These are phyloP conservation scores for Claviceps arundinis DNA, from an alignment of 2,329 filamentous ascomycete species.

Conservation along the genomic window DNA sequence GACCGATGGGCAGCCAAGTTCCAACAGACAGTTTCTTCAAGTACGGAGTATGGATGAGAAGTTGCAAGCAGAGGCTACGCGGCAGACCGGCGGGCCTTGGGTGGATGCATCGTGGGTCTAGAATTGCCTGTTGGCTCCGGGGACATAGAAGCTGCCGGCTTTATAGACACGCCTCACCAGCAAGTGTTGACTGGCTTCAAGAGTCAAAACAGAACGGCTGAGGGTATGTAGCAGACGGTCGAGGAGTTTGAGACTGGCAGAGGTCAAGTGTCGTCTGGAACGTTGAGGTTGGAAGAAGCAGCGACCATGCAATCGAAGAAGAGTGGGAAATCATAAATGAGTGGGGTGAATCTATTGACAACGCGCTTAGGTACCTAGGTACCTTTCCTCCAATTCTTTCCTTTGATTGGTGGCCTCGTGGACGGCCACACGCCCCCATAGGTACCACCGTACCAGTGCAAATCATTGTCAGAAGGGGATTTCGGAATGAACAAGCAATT, in stretches of 20 bases:
- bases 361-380: neutral
- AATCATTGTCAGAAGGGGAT: too few species aligned
- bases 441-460: too few species aligned
- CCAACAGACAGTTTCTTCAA: neutral
- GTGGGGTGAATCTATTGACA: conserved; percentile 4
- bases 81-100: neutral
- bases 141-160: neutral
- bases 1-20: neutral
- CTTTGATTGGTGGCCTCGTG: conserved; percentile 15
- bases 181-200: too few species aligned
- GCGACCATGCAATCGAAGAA: neutral
- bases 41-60: neutral
- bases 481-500: too few species aligned
- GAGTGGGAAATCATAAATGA: neutral
- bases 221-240: neutral
- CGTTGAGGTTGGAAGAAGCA: neutral
- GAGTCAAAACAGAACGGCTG: neutral
- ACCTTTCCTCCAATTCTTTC: neutral
- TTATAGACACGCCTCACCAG: neutral
- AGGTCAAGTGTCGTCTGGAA: neutral
- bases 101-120: conserved; percentile 2
- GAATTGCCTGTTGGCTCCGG: neutral
- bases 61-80: neutral
- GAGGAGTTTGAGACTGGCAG: neutral
- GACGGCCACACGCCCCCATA: neutral